A percentile compares a stretch with the other conserved stretches of the same genome.
These are phyloP conservation scores for Venturia effusa DNA, from an alignment of 2,329 filamentous ascomycete genomes.

Conservation along the genomic window DNA sequence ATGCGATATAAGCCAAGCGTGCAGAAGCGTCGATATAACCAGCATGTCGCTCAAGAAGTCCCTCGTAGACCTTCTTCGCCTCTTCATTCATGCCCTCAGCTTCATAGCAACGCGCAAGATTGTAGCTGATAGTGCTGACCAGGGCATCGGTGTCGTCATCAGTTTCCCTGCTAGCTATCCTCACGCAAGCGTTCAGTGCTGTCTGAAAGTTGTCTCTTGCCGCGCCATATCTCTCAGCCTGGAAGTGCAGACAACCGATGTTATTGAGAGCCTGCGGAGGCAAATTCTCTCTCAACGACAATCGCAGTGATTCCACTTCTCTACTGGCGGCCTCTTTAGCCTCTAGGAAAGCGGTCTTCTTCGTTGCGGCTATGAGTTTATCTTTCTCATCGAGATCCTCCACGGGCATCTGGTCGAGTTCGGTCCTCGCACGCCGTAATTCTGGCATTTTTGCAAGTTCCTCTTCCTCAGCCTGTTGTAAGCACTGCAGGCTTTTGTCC, in stretches of 20 bases:
- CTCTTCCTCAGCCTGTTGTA: slow-evolving; percentile 84
- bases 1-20: slow-evolving; percentile 78
- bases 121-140: slow-evolving; percentile 94
- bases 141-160: slow-evolving; percentile 79
- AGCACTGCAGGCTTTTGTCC: slow-evolving; percentile 83
- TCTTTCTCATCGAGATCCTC: slow-evolving; percentile 24
- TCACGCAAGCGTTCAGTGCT: slow-evolving; percentile 79
- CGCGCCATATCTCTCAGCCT: slow-evolving; percentile 67
- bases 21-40: slow-evolving; percentile 91
- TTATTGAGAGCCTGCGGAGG: slow-evolving; percentile 93
- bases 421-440: slow-evolving; percentile 54
- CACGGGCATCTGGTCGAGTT: slow-evolving; percentile 25
- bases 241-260: slow-evolving; percentile 91
- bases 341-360: slow-evolving; percentile 27
- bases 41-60: slow-evolving; percentile 69
- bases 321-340: slow-evolving; percentile 18
- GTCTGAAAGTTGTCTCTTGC: slow-evolving; percentile 85
- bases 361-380: slow-evolving; percentile 32
- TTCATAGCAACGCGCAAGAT: slow-evolving; percentile 88
- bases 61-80: slow-evolving; percentile 80
- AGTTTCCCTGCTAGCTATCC: slow-evolving; percentile 63
- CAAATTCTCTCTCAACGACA: slow-evolving; percentile 57
- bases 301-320: slow-evolving; percentile 40
- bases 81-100: slow-evolving; percentile 65
- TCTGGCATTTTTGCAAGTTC: slow-evolving; percentile 61